Percentiles rank a stretch among this genome's conserved stretches.
phyloP scores from a whole-genome alignment of 768 basidiomycete genomes.

The Macrocybe gigantea region DNA sequence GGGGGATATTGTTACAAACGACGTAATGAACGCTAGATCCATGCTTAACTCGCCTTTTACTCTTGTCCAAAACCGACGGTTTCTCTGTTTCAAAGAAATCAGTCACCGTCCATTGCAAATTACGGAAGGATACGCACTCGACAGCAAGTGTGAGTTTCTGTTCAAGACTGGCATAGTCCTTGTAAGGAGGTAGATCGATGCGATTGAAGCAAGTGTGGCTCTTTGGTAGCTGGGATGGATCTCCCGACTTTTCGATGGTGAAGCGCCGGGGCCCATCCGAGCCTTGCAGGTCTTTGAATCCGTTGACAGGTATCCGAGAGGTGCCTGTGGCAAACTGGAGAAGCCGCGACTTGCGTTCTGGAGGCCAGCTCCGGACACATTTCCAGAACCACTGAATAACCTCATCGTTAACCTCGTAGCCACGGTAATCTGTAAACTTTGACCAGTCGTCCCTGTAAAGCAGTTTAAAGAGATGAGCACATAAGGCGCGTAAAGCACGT shows the following conservation, averaged over 20 bases:
- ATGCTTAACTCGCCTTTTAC: constrained; percentile 29
- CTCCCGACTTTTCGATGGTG: constrained; percentile 98
- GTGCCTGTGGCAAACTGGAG: constrained; percentile 97
- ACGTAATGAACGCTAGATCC: constrained; percentile 3
- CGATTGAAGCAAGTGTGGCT: constrained; percentile 95
- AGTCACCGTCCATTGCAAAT: constrained; percentile 7
- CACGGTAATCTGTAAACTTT: constrained; percentile 98
- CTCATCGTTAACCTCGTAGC: constrained; percentile 91
- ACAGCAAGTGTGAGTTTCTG: constrained; percentile 93
- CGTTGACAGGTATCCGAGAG: constrained; percentile 95
- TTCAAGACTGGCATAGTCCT: constrained; percentile 89
- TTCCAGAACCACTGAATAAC: constrained; percentile 99
- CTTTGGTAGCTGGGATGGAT: constrained; percentile 95
- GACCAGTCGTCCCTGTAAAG: constrained; percentile 86
- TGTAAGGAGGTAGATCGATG: constrained; percentile 97
- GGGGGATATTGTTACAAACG: too few relatives aligned
- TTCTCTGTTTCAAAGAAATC: constrained; percentile 49
- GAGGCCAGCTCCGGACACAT: constrained; percentile 95
- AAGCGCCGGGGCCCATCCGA: constrained; percentile 96
- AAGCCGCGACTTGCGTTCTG: constrained; percentile 94
- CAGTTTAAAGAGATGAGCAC: neutral
- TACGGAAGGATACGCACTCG: constrained; percentile 55
- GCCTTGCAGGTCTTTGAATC: constrained; percentile 97
- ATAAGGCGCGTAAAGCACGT: constrained; percentile 27
- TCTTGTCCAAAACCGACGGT: constrained; percentile 94